A percentile compares a stretch with the other conserved stretches of the same genome.
These are phyloP conservation scores for Agapanthus africanus DNA, from an alignment of 106 monocot species.

Conservation along the genomic window DNA sequence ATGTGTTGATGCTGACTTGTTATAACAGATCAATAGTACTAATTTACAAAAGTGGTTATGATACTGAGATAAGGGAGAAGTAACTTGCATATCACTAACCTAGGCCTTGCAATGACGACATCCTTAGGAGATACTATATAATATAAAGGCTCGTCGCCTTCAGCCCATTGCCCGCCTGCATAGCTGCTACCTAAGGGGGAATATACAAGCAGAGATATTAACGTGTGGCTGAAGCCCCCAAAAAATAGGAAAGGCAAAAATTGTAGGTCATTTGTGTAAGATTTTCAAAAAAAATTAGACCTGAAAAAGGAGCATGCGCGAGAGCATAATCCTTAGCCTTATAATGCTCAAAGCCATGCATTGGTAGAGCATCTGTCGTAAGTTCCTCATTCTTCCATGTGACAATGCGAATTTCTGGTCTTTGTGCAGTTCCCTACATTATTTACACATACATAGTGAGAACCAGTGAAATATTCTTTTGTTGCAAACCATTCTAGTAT, in stretches of 20 bases:
- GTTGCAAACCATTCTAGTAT: background rate
- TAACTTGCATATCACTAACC: constrained; percentile 39
- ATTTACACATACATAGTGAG: background rate
- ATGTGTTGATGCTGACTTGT: no score
- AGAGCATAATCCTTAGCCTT: constrained; percentile 96
- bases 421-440: constrained; percentile 94
- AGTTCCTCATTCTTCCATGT: constrained; percentile 99
- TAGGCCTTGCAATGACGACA: constrained; percentile 93
- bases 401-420: constrained; percentile 86
- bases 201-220: constrained; percentile 6
- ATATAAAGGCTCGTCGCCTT: constrained; percentile 95
- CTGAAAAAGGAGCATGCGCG: constrained; percentile 91
- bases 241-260: no score
- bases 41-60: no score
- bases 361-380: constrained; percentile 89
- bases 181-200: constrained; percentile 81
- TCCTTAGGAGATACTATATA: constrained; percentile 98
- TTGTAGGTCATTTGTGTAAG: background rate
- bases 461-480: background rate
- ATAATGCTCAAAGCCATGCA: constrained; percentile 96
- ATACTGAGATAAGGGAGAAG: background rate
- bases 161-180: constrained; percentile 98
- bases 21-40: no score
- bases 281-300: constrained; percentile 23
- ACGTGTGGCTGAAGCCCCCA: background rate